These are phyloP conservation scores for Mucor ambiguus DNA, from an alignment of 371 early-diverging fungal species.

Conservation along the genomic window DNA sequence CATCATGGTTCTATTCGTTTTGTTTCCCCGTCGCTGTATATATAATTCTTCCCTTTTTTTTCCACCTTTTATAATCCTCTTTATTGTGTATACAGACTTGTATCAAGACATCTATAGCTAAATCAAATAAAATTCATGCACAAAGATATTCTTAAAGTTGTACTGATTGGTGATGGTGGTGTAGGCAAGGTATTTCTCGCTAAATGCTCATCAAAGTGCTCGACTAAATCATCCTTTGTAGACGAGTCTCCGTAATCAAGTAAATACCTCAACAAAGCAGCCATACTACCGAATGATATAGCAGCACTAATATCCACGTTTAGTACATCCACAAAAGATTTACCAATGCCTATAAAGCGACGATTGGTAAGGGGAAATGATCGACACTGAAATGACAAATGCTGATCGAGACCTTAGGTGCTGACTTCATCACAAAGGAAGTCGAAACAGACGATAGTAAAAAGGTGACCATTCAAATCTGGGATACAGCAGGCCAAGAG, in stretches of 20 bases:
- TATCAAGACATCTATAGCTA: background rate
- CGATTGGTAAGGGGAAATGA: slow-evolving; percentile 75
- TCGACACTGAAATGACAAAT: background rate
- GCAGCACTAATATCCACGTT: background rate
- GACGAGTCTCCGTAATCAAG: slow-evolving; percentile 69
- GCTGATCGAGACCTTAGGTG: slow-evolving; percentile 36
- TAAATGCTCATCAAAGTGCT: background rate
- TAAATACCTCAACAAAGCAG: slow-evolving; percentile 11
- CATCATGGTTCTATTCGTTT: background rate
- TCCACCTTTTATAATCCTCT: background rate
- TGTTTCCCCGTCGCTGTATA: slow-evolving; percentile 6
- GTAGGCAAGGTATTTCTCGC: slow-evolving; percentile 71
- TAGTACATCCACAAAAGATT: slow-evolving; percentile 94
- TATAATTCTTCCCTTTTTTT: background rate
- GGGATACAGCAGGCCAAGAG: slow-evolving; percentile 95
- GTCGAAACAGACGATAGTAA: slow-evolving; percentile 76
- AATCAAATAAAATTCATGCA: slow-evolving; percentile 24
- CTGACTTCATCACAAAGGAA: slow-evolving; percentile 96
- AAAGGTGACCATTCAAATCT: slow-evolving; percentile 62
- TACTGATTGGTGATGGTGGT: slow-evolving; percentile 84
- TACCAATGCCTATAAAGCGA: slow-evolving; percentile 96
- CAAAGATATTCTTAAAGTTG: slow-evolving; percentile 71
- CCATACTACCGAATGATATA: background rate
- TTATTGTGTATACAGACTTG: background rate
- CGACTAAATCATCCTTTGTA: background rate